Evolutionary conservation across 257 asterid species (phyloP), one percentile per base, ranked within the genome.

Genomic region (Cruciata laevipes): DNA sequence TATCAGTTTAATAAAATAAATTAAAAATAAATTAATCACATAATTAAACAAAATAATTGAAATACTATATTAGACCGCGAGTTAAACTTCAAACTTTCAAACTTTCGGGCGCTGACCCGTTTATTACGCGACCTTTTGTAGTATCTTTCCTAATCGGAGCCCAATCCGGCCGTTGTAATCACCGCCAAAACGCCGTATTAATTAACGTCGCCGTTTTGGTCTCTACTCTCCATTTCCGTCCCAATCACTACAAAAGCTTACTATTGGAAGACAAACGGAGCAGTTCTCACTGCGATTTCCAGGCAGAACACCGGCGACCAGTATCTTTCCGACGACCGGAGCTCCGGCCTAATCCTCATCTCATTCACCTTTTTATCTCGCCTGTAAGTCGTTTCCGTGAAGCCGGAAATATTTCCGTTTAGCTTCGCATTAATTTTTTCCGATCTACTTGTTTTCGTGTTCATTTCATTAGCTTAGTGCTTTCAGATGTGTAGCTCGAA

Each of bases 351-450:
- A 66, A 51, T 61, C 55, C 14, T 40, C 58, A 40, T 30, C 27
- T 23, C 35, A 51, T 61, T 63, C 62, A 33, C 70, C 71, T 63
- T 63, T 60, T 47, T 69, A 7, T 32, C 52, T 52, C 69, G 78
- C 81, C 53, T 73, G 91, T 85, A 73, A 79, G 87, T 69, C 78
- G 30, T 8, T 33, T 8, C 47, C 30, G 18, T 61, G 25, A 61
- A 2, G 6, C 2, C 10, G 4, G 18, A 12, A 61, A 9, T 35
- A 14, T 4, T 8, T 16, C 7, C 5, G 33, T 33, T 32, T 18
- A 60, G 3, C 59, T 67, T 61, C 40, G 56, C 57, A 49, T 71
- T 14, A 73, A 63, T 11, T 3, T 35, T 65, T 37, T 66, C 56
- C 77, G 66, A 69, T 77, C 75, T 72, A 76, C 52, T 44, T 68